These are phyloP conservation scores for Vaccinium corymbosum DNA, from an alignment of 148 eudicot genomes.

Conservation along the genomic window DNA sequence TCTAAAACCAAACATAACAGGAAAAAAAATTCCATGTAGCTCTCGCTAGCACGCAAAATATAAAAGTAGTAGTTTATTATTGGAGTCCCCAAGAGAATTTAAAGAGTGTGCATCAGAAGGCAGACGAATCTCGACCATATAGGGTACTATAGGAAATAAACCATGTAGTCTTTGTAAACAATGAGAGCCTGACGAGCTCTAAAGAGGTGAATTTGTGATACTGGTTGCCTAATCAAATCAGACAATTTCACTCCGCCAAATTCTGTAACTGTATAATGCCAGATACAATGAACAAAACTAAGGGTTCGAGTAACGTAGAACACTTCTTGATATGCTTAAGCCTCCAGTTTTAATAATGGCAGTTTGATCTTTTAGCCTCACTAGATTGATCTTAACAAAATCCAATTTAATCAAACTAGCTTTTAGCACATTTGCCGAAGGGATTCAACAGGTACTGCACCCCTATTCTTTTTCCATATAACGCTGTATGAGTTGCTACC, in stretches of 20 bases:
- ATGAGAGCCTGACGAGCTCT: neutral
- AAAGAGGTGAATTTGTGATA: neutral
- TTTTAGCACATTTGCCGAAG: neutral
- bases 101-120: neutral
- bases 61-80: neutral
- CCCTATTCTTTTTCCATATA: neutral
- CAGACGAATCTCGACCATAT: neutral
- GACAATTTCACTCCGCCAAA: neutral
- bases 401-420: neutral
- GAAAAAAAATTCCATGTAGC: neutral
- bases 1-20: neutral
- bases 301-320: neutral
- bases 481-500: neutral
- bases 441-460: neutral
- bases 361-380: neutral
- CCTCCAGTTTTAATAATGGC: neutral
- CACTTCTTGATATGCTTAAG: neutral
- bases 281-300: neutral
- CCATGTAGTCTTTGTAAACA: neutral
- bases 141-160: neutral
- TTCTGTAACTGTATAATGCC: neutral
- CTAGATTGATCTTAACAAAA: neutral
- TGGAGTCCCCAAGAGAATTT: neutral
- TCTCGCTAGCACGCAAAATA: neutral
- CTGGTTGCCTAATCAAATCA: neutral